Evolutionary conservation across 2,329 filamentous ascomycete species (phyloP).

Genomic region (Colletotrichum eleusines): DNA sequence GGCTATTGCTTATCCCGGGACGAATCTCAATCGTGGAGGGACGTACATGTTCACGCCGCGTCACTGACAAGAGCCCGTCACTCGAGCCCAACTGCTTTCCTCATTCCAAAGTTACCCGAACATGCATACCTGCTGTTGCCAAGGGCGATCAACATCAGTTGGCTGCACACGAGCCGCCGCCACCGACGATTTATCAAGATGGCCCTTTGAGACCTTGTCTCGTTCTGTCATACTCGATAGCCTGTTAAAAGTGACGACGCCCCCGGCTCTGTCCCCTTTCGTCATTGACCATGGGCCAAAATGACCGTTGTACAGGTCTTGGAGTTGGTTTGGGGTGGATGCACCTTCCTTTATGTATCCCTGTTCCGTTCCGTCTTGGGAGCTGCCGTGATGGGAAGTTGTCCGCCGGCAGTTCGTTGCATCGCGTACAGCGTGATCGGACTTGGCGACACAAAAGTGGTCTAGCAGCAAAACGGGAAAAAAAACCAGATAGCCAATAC

Average conservation of each 20-base stretch:
- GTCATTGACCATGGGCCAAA: not conserved
- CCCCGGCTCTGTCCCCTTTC: not conserved
- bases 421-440: constrained; percentile 35
- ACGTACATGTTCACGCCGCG: not conserved
- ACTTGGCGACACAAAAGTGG: constrained; percentile 22
- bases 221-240: not conserved
- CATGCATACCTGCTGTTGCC: not conserved
- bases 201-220: not conserved
- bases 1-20: constrained; percentile 13
- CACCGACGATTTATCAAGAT: not conserved
- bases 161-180: not conserved
- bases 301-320: not conserved
- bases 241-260: not conserved
- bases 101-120: not conserved
- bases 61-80: not conserved
- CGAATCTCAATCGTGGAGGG: not conserved
- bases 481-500: not conserved
- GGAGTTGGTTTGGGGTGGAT: not conserved
- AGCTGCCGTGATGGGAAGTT: constrained; percentile 40
- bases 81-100: not conserved
- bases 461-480: not conserved
- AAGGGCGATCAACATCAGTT: constrained; percentile 33
- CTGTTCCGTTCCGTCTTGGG: constrained; percentile 26
- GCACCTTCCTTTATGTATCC: constrained; percentile 19
- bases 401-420: constrained; percentile 39